These are phyloP conservation scores for Psophocarpus tetragonolobus DNA, from an alignment of 306 rosid species.

Conservation along the genomic window DNA sequence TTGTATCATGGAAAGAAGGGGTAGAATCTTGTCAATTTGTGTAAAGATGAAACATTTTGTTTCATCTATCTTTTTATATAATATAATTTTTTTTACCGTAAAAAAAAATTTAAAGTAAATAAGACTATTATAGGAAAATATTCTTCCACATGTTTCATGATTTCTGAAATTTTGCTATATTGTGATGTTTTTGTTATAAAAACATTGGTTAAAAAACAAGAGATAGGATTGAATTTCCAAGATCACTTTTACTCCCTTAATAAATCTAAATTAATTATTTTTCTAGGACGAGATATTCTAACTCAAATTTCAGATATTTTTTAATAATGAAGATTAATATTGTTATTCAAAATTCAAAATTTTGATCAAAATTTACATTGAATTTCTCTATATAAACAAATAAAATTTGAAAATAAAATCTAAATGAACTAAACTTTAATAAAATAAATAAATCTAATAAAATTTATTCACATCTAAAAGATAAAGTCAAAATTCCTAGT, in stretches of 20 bases:
- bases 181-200: background rate
- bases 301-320: background rate
- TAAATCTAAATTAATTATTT: background rate
- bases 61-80: no score
- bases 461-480: background rate
- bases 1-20: no score
- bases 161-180: background rate
- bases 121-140: background rate
- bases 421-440: background rate
- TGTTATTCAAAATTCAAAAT: background rate
- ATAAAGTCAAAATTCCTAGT: background rate
- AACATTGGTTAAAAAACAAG: background rate
- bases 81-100: no score
- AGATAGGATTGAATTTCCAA: background rate
- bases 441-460: background rate
- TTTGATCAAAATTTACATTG: no score
- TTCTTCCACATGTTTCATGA: background rate
- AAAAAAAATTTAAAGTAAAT: no score
- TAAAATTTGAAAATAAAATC: background rate
- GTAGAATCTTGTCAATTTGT: no score
- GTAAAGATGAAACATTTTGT: no score
- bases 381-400: background rate
- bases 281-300: background rate
- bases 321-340: background rate
- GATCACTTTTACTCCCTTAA: background rate